A percentile compares a stretch with the other conserved stretches of the same genome.
phyloP scores from a whole-genome alignment of 2,329 filamentous ascomycete species.

The Neoscytalidium dimidiatum region DNA sequence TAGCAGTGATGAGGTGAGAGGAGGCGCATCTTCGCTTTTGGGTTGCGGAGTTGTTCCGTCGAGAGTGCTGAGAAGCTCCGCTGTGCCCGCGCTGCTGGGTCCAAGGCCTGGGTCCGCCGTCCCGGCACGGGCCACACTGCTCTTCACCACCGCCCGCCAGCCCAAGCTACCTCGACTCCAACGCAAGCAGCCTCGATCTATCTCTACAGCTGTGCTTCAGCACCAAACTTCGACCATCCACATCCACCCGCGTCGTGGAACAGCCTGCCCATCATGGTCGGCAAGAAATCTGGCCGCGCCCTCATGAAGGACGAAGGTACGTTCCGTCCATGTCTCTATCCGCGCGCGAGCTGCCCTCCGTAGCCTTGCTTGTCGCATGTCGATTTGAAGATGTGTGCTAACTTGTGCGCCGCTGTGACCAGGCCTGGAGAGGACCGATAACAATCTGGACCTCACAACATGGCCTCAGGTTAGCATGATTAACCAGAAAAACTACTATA shows the following conservation, averaged over 20 bases:
- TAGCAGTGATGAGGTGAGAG: neutral
- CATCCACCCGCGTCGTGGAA: neutral
- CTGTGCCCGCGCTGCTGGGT: neutral
- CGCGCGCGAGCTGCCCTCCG: neutral
- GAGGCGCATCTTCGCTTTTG: neutral
- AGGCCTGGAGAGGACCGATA: conserved; percentile 96
- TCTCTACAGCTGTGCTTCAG: neutral
- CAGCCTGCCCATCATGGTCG: conserved; percentile 53
- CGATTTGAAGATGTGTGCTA: neutral
- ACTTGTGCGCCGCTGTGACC: conserved; percentile 23
- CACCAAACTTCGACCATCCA: neutral
- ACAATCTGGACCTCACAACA: conserved; percentile 92
- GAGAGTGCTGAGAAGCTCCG: neutral
- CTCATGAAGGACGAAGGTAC: conserved; percentile 62
- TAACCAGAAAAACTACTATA: conserved; percentile 99
- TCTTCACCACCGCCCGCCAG: neutral
- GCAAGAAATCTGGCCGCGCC: conserved; percentile 66
- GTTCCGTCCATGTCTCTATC: conserved; percentile 19
- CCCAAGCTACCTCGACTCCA: neutral
- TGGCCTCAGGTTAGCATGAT: conserved; percentile 94
- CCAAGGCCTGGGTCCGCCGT: neutral
- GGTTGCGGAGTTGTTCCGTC: conserved; percentile 2
- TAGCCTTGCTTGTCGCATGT: neutral
- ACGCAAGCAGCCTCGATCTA: neutral
- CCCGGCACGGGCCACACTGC: neutral